These are phyloP conservation scores for Penicillium sp. DNA, from an alignment of 2,329 filamentous ascomycete species.

Conservation along the genomic window DNA sequence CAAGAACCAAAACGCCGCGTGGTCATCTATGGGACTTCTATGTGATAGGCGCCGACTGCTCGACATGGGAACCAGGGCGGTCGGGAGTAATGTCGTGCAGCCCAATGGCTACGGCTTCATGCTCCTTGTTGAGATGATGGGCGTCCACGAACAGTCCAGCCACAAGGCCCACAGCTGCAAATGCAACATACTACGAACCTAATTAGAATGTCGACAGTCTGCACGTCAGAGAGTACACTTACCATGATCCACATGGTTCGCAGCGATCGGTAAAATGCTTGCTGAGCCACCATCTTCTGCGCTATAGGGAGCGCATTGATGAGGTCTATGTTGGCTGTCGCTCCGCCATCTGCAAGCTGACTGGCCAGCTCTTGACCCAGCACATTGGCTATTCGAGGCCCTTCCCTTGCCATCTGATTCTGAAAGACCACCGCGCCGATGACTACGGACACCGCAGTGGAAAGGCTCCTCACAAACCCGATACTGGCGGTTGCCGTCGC, in stretches of 20 bases:
- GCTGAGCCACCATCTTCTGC: constrained; percentile 2
- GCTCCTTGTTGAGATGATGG: constrained; percentile 3
- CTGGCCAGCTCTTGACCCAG: constrained; percentile 16
- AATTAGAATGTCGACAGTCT: neutral
- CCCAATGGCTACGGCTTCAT: neutral
- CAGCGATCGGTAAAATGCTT: constrained; percentile 4
- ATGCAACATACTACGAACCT: constrained; percentile 5
- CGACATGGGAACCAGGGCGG: neutral
- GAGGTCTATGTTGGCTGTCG: constrained; percentile 5
- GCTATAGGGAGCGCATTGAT: constrained; percentile 2
- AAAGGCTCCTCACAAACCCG: constrained; percentile 54
- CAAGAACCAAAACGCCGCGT: too few relatives aligned
- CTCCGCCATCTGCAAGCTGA: constrained; percentile 5
- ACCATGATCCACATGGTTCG: constrained; percentile 9
- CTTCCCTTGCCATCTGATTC: constrained; percentile 30
- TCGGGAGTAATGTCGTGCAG: neutral
- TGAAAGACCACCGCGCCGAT: constrained; percentile 50
- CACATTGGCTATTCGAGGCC: constrained; percentile 6
- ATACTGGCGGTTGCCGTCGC: constrained; percentile 57
- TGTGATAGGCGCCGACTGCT: too few relatives aligned
- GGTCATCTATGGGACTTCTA: too few relatives aligned
- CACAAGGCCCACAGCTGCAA: constrained; percentile 3
- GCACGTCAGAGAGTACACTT: neutral
- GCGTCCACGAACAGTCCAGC: constrained; percentile 3
- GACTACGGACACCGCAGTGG: constrained; percentile 54